Evolutionary conservation across 2,329 filamentous ascomycete genomes (phyloP).

Genomic region (Leptoxyphium fumago): DNA sequence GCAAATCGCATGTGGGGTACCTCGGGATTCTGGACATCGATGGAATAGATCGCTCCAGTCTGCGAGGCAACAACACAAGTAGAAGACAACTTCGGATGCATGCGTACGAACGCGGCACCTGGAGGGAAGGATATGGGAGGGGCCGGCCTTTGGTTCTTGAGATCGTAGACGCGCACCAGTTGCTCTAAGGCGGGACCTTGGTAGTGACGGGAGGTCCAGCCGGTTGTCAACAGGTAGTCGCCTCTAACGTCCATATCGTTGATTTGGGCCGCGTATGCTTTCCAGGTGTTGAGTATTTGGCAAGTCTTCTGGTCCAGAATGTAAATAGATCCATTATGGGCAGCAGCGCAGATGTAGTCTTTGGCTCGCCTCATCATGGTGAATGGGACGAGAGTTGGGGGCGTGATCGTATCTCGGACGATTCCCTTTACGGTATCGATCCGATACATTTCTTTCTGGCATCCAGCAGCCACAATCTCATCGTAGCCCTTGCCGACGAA

Average conservation of each 20-base stretch:
- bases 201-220: slow-evolving; percentile 72
- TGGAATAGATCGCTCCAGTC: slow-evolving; percentile 83
- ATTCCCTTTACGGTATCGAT: slow-evolving; percentile 46
- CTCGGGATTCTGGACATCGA: slow-evolving; percentile 88
- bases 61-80: slow-evolving; percentile 90
- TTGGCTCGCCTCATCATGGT: slow-evolving; percentile 79
- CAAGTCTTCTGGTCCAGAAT: slow-evolving; percentile 71
- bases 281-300: slow-evolving; percentile 71
- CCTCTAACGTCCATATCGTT: slow-evolving; percentile 96
- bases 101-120: slow-evolving; percentile 83
- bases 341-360: slow-evolving; percentile 84
- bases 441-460: slow-evolving; percentile 73
- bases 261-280: slow-evolving; percentile 74
- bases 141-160: slow-evolving; percentile 78
- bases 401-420: slow-evolving; percentile 26
- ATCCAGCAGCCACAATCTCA: slow-evolving; percentile 75
- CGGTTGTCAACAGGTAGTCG: slow-evolving; percentile 90
- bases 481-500: slow-evolving; percentile 75
- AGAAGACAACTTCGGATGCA: slow-evolving; percentile 91
- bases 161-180: slow-evolving; percentile 86
- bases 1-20: slow-evolving; percentile 73
- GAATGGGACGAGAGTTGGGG: slow-evolving; percentile 41
- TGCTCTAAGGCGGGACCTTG: slow-evolving; percentile 75
- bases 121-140: slow-evolving; percentile 85
- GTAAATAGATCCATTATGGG: slow-evolving; percentile 66